Conservation (phyloP, 495 filamentous ascomycete genomes). For the Xylaria intraflava region DNA sequence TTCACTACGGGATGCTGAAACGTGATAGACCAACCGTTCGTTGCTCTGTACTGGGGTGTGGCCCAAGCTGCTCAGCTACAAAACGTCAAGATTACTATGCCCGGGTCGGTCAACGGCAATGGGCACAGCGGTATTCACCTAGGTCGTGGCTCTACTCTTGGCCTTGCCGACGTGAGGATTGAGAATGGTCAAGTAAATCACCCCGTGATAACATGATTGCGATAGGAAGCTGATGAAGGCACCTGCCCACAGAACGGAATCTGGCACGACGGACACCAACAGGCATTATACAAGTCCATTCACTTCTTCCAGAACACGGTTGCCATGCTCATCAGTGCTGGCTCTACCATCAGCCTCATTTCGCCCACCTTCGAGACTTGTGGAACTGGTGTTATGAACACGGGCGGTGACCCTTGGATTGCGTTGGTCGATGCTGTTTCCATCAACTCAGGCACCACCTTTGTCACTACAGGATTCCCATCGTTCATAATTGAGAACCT, state of each 20-base stretch:
- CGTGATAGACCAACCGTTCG: conserved; percentile 30
- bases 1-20: conserved; percentile 1
- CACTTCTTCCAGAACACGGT: conserved; percentile 51
- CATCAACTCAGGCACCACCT: conserved; percentile 34
- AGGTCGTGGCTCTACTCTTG: conserved; percentile 43
- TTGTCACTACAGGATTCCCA: conserved; percentile 32
- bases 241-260: conserved; percentile 35
- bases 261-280: conserved; percentile 58
- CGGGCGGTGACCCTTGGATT: conserved; percentile 37
- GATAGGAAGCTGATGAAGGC: conserved; percentile 5
- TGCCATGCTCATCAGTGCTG: conserved; percentile 56
- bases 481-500: conserved; percentile 39
- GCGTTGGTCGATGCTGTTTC: conserved; percentile 34
- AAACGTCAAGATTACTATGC: conserved; percentile 64
- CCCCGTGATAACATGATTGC: neutral
- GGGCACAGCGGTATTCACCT: conserved; percentile 61
- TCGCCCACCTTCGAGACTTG: conserved; percentile 48
- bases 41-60: conserved; percentile 66
- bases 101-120: conserved; percentile 32
- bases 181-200: conserved; percentile 31
- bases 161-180: conserved; percentile 30
- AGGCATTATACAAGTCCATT: conserved; percentile 64
- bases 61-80: conserved; percentile 60
- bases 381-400: conserved; percentile 51
- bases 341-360: conserved; percentile 47